phyloP scores from a whole-genome alignment of 305 asterid species.

The Coffea humblotiana region DNA sequence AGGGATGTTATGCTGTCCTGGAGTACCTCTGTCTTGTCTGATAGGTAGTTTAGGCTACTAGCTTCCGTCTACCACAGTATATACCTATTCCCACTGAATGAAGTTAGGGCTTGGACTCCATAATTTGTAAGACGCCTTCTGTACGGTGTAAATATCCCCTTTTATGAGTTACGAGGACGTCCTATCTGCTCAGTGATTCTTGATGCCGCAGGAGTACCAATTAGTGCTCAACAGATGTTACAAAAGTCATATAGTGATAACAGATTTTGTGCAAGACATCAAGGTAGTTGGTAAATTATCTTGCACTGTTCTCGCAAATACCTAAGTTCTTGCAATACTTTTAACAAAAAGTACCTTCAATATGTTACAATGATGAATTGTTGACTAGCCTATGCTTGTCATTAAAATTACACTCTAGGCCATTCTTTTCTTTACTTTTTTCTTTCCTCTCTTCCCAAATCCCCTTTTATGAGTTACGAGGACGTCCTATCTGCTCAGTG shows the following conservation, averaged over 20 bases:
- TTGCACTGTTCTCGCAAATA: neutral
- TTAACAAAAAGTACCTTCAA: neutral
- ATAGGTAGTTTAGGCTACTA: slow-evolving; percentile 35
- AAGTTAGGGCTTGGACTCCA: neutral
- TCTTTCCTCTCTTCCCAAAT: no score
- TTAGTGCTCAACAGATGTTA: neutral
- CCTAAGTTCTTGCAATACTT: neutral
- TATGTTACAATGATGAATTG: neutral
- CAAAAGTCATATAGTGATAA: neutral
- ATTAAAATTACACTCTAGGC: neutral
- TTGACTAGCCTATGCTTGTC: neutral
- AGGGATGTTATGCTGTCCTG: slow-evolving; percentile 91
- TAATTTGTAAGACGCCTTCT: neutral
- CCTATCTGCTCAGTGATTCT: no score
- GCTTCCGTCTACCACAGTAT: neutral
- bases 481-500: no score
- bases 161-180: neutral
- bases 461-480: no score
- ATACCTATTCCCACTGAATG: neutral
- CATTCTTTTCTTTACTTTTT: no score
- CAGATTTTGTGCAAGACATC: no score
- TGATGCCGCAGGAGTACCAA: no score
- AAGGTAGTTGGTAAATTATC: neutral
- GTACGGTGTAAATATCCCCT: neutral
- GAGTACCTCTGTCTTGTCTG: slow-evolving; percentile 72